Percentiles rank a stretch among this genome's conserved stretches.
Evolutionary conservation across 345 rosid species (phyloP).

Genomic region (Gynandropsis gynandra): DNA sequence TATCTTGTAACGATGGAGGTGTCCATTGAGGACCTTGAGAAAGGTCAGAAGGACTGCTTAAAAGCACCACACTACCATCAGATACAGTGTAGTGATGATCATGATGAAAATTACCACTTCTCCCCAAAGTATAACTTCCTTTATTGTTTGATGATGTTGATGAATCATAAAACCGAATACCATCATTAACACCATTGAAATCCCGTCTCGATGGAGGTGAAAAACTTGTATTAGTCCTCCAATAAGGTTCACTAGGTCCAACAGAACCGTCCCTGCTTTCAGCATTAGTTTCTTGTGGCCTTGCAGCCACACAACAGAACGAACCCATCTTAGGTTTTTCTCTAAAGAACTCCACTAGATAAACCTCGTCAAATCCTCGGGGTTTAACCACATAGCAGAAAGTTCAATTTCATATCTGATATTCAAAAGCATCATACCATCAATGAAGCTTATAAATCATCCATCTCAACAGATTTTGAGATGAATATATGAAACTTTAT

Average conservation of each 20-base stretch:
- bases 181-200: slow-evolving; percentile 53
- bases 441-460: slow-evolving; percentile 8
- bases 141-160: slow-evolving; percentile 52
- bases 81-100: slow-evolving; percentile 69
- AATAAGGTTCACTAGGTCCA: slow-evolving; percentile 51
- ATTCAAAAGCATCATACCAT: not conserved
- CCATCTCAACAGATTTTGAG: slow-evolving; percentile 14
- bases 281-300: slow-evolving; percentile 76
- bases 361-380: not conserved
- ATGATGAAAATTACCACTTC: slow-evolving; percentile 35
- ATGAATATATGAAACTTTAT: not conserved
- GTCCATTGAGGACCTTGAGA: slow-evolving; percentile 53
- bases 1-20: slow-evolving; percentile 40
- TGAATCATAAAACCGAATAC: slow-evolving; percentile 39
- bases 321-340: slow-evolving; percentile 68
- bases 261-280: slow-evolving; percentile 43
- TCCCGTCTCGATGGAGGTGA: slow-evolving; percentile 60
- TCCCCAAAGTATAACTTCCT: slow-evolving; percentile 39
- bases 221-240: slow-evolving; percentile 79
- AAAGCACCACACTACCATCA: slow-evolving; percentile 51
- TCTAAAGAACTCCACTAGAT: not conserved
- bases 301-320: slow-evolving; percentile 87
- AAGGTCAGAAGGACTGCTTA: slow-evolving; percentile 49
- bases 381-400: not conserved
- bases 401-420: not conserved